These are phyloP conservation scores for Teratosphaeria viscida DNA, from an alignment of 2,329 filamentous ascomycete genomes.

Conservation along the genomic window DNA sequence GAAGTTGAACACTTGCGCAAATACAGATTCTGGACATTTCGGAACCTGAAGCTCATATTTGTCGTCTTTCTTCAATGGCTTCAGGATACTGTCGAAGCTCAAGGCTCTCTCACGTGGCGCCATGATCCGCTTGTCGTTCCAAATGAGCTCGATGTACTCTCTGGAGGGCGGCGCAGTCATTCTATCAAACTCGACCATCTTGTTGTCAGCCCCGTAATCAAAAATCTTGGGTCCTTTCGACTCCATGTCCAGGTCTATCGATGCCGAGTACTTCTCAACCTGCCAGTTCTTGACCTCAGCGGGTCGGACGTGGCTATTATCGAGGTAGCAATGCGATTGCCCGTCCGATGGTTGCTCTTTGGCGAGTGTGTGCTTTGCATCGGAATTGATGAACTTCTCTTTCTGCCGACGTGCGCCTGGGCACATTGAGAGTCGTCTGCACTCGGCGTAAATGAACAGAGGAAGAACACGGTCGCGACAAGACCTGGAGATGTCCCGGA, in stretches of 20 bases:
- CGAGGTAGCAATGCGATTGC: slow-evolving; percentile 21
- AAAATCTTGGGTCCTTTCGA: slow-evolving; percentile 26
- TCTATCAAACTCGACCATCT: slow-evolving; percentile 22
- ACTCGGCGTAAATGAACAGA: slow-evolving; percentile 25
- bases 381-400: slow-evolving; percentile 12
- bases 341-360: slow-evolving; percentile 11
- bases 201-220: slow-evolving; percentile 21
- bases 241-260: slow-evolving; percentile 25
- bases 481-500: slow-evolving; percentile 24
- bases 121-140: slow-evolving; percentile 25
- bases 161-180: slow-evolving; percentile 20
- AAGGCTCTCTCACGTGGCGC: slow-evolving; percentile 21
- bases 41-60: slow-evolving; percentile 25
- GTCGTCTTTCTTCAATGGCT: slow-evolving; percentile 21
- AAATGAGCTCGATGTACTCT: slow-evolving; percentile 29
- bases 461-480: slow-evolving; percentile 19
- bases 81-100: slow-evolving; percentile 20
- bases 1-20: slow-evolving; percentile 27
- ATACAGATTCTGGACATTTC: slow-evolving; percentile 19
- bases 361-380: slow-evolving; percentile 10
- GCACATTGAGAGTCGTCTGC: slow-evolving; percentile 2
- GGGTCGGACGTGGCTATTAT: slow-evolving; percentile 19
- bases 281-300: slow-evolving; percentile 24
- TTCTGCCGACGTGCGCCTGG: not conserved
- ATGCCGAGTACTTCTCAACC: slow-evolving; percentile 19